phyloP scores from a whole-genome alignment of 2,329 filamentous ascomycete species.

The Exophiala dermatitidis region DNA sequence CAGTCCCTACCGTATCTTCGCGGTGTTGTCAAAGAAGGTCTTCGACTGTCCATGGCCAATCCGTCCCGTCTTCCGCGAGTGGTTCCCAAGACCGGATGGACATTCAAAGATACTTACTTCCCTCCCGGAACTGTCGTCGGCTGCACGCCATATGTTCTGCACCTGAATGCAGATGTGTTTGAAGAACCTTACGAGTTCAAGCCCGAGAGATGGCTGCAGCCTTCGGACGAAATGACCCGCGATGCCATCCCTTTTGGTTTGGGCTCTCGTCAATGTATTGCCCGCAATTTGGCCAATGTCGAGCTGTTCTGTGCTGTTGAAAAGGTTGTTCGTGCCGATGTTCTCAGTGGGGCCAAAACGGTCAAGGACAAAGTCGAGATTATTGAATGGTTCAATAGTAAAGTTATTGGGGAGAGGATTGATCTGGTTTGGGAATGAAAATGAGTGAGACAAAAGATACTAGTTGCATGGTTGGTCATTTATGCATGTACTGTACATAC shows the following conservation, averaged over 20 bases:
- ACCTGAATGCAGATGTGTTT: conserved; percentile 41
- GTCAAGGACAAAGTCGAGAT: conserved; percentile 42
- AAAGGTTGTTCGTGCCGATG: conserved; percentile 38
- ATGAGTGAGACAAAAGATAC: not conserved
- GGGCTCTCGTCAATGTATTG: conserved; percentile 45
- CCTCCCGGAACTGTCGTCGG: conserved; percentile 43
- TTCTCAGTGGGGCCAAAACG: conserved; percentile 40
- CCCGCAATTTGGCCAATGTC: conserved; percentile 41
- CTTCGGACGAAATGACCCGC: conserved; percentile 36
- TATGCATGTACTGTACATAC: no score
- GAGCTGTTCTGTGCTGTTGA: conserved; percentile 41
- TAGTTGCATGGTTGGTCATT: not conserved
- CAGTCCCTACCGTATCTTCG: conserved; percentile 42
- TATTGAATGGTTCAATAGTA: conserved; percentile 52
- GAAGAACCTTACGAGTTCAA: conserved; percentile 38
- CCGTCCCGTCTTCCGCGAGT: conserved; percentile 45
- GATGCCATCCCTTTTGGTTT: conserved; percentile 46
- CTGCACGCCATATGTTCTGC: conserved; percentile 41
- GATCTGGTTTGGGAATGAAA: conserved; percentile 22
- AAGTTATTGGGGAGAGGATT: conserved; percentile 45
- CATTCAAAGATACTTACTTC: conserved; percentile 34
- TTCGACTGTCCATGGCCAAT: conserved; percentile 47
- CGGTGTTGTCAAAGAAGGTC: conserved; percentile 45
- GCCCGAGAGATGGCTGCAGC: conserved; percentile 45
- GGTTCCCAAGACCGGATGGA: conserved; percentile 38